Percentiles rank a stretch among this genome's conserved stretches.
Conservation (phyloP, 148 eudicot species). For the Persicaria tinctoria region DNA sequence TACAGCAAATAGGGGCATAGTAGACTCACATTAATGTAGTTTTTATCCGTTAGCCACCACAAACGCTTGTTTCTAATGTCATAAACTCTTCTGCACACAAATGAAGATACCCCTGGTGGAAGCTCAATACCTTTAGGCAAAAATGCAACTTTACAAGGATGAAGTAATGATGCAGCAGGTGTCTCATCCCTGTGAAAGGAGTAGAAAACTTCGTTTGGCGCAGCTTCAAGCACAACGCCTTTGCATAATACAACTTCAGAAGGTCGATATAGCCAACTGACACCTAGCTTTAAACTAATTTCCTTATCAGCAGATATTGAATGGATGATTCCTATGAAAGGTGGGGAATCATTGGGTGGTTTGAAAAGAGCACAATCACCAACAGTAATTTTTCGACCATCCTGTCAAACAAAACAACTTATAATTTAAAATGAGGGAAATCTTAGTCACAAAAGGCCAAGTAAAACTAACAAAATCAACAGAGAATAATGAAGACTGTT, state of each 20-base stretch:
- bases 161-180: constrained; percentile 80
- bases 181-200: constrained; percentile 83
- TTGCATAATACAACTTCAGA: constrained; percentile 60
- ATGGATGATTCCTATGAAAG: constrained; percentile 72
- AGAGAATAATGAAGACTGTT: no score
- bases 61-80: constrained; percentile 63
- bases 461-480: no score
- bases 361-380: constrained; percentile 92
- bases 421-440: no score
- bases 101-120: constrained; percentile 66
- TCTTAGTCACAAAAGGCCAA: no score
- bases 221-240: constrained; percentile 53
- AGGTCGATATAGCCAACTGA: constrained; percentile 91
- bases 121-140: constrained; percentile 76
- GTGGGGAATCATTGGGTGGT: constrained; percentile 55
- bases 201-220: constrained; percentile 82
- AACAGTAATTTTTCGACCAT: constrained; percentile 63
- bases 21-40: constrained; percentile 67
- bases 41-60: constrained; percentile 83
- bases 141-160: constrained; percentile 91
- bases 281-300: constrained; percentile 30
- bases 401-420: constrained; percentile 18
- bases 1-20: neutral
- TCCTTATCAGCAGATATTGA: constrained; percentile 35
- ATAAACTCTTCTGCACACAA: constrained; percentile 78